These are phyloP conservation scores for Colletotrichum agaves DNA, from an alignment of 2,329 filamentous ascomycete species.

Conservation along the genomic window DNA sequence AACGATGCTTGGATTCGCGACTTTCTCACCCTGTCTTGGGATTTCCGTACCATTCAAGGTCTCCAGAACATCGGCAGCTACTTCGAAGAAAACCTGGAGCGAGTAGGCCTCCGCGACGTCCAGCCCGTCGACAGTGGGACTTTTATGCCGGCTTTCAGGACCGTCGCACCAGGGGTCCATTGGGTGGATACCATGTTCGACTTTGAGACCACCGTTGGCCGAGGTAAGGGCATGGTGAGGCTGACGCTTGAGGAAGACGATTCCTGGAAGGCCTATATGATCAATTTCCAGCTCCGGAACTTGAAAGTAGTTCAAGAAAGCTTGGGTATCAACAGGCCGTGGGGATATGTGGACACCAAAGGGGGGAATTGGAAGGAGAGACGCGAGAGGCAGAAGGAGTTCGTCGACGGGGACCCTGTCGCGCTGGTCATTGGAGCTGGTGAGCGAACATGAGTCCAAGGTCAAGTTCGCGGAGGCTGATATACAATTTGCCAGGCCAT, in stretches of 20 bases:
- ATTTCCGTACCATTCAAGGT: conserved; percentile 51
- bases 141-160: conserved; percentile 19
- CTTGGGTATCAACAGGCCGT: conserved; percentile 57
- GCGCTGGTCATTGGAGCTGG: conserved; percentile 67
- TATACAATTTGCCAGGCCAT: conserved; percentile 57
- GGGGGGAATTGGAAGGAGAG: conserved; percentile 71
- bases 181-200: conserved; percentile 39
- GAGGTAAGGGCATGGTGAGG: conserved; percentile 37
- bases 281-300: conserved; percentile 69
- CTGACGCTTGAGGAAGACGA: conserved; percentile 27
- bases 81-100: conserved; percentile 16
- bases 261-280: conserved; percentile 70
- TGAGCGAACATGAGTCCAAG: conserved; percentile 46
- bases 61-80: conserved; percentile 12
- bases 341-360: conserved; percentile 64
- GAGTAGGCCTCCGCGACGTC: conserved; percentile 9
- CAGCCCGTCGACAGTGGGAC: conserved; percentile 5
- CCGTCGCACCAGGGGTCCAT: conserved; percentile 29
- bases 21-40: conserved; percentile 66
- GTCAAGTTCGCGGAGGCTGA: not conserved
- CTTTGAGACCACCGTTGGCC: conserved; percentile 36
- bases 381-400: conserved; percentile 59
- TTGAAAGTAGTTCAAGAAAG: conserved; percentile 65
- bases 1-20: conserved; percentile 66
- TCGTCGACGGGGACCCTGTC: conserved; percentile 61